phyloP scores from a whole-genome alignment of 1,139 yeast genomes.

The Saccharomyces hybrid region DNA sequence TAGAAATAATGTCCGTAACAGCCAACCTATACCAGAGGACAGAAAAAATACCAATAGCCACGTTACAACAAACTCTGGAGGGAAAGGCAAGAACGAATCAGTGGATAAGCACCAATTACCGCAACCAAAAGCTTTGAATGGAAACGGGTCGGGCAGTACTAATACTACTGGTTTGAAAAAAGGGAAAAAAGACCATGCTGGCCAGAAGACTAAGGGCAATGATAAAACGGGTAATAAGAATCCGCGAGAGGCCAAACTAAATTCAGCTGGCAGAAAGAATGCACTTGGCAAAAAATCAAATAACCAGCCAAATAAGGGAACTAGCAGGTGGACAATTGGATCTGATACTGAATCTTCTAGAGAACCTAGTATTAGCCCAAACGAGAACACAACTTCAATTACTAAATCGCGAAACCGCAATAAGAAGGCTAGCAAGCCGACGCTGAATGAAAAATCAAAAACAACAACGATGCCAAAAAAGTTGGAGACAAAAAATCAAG shows the following conservation, averaged over 20 bases:
- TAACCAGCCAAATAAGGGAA: neutral
- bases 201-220: neutral
- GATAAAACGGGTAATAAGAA: neutral
- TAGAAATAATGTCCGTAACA: neutral
- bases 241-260: neutral
- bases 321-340: neutral
- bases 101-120: neutral
- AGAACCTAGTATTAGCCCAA: neutral
- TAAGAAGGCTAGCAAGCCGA: neutral
- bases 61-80: neutral
- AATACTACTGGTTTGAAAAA: neutral
- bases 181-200: neutral
- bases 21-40: neutral
- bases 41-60: neutral
- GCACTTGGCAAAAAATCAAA: neutral
- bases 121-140: neutral
- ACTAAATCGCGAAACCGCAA: neutral
- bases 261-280: neutral
- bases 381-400: neutral
- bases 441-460: neutral
- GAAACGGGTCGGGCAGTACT: neutral
- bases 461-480: neutral
- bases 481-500: neutral
- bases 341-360: neutral
- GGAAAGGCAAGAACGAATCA: neutral